Percentiles rank a stretch among this genome's conserved stretches.
phyloP scores from a whole-genome alignment of 192 early-diverging fungal genomes.

The Diversispora epigaea region DNA sequence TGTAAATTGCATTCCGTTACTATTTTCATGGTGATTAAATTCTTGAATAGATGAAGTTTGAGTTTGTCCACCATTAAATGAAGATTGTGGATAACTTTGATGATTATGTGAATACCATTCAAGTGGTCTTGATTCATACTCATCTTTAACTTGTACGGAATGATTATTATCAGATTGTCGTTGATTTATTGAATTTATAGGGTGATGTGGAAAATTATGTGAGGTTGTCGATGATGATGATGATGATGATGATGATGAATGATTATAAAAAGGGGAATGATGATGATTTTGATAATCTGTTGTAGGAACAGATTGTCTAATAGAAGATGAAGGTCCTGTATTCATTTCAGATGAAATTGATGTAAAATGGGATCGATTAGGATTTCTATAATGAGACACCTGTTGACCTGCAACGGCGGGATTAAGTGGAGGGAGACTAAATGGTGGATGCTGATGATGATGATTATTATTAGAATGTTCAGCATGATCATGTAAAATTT shows the following conservation, averaged over 20 bases:
- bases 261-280: not conserved
- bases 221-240: not conserved
- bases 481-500: not conserved
- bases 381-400: not conserved
- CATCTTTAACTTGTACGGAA: constrained; percentile 6
- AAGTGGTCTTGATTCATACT: not conserved
- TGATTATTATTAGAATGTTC: not conserved
- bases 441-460: constrained; percentile 9
- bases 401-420: constrained; percentile 11
- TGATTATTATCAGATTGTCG: not conserved
- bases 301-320: not conserved
- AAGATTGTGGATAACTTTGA: not conserved
- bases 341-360: not conserved
- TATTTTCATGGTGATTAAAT: not conserved
- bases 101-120: constrained; percentile 14
- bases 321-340: not conserved
- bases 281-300: not conserved
- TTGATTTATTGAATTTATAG: not conserved
- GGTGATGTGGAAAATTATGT: not conserved
- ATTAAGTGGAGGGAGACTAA: constrained; percentile 1
- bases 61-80: not conserved
- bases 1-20: constrained; percentile 2
- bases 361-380: not conserved
- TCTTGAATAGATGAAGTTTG: not conserved
- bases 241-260: constrained; percentile 1